Evolutionary conservation across 306 rosid species (phyloP).

Genomic region (Calophaca sinica): DNA sequence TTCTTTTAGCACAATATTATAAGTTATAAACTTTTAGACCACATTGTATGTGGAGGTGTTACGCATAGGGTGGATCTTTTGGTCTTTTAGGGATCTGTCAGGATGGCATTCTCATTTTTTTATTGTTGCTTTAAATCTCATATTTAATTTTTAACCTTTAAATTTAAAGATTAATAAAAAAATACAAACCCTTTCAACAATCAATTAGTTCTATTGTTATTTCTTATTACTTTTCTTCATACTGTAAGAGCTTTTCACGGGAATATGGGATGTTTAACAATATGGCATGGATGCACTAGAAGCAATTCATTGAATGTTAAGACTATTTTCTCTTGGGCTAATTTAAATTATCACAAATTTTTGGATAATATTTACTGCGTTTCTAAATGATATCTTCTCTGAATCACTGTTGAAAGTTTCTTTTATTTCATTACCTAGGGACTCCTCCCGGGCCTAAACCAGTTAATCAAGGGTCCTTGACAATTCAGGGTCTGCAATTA

Average conservation of each 20-base stretch:
- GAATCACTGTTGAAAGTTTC: slow-evolving; percentile 27
- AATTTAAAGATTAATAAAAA: not conserved
- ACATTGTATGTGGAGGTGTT: slow-evolving; percentile 11
- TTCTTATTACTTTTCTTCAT: not conserved
- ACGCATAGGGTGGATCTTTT: slow-evolving; percentile 5
- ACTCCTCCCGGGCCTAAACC: slow-evolving; percentile 68
- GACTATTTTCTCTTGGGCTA: slow-evolving; percentile 18
- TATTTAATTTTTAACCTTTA: too few species aligned
- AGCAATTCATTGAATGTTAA: slow-evolving; percentile 15
- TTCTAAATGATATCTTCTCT: slow-evolving; percentile 33
- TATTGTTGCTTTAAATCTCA: too few species aligned
- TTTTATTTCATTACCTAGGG: slow-evolving; percentile 57
- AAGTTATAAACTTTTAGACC: slow-evolving; percentile 1
- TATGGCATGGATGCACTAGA: slow-evolving; percentile 11
- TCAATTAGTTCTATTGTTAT: not conserved
- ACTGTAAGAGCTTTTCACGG: not conserved
- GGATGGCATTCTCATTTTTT: not conserved
- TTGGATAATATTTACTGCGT: slow-evolving; percentile 38
- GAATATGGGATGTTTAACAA: not conserved
- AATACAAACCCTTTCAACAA: slow-evolving; percentile 8
- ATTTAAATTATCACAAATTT: not conserved
- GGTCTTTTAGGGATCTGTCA: slow-evolving; percentile 25
- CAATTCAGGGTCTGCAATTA: slow-evolving; percentile 87
- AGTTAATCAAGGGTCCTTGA: slow-evolving; percentile 76
- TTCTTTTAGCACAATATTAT: slow-evolving; percentile 15